These are phyloP conservation scores for Trichomonas tenax DNA, from an alignment of 208 protist genomes.

Conservation along the genomic window DNA sequence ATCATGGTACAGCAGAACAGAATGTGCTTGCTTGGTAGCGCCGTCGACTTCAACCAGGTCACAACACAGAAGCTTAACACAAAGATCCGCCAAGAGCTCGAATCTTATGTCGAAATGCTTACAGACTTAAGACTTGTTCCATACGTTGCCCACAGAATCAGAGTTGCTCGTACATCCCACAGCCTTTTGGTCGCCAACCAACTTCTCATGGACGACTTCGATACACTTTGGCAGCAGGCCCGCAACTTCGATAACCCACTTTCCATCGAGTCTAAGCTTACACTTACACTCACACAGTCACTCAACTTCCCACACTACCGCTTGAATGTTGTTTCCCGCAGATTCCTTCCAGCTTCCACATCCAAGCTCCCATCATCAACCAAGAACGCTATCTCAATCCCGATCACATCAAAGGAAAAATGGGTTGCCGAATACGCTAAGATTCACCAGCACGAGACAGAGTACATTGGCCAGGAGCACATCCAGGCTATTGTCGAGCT, in stretches of 20 bases:
- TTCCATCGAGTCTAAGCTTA: background rate
- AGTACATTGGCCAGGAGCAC: background rate
- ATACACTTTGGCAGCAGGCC: background rate
- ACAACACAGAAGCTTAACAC: background rate
- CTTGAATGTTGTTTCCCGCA: background rate
- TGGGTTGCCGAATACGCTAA: background rate
- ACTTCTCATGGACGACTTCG: background rate
- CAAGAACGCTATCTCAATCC: background rate
- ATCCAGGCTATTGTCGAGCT: background rate
- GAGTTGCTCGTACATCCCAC: background rate
- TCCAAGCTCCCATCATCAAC: background rate
- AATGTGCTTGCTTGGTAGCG: background rate
- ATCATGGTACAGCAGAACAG: background rate
- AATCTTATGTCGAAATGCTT: background rate
- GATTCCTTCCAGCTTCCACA: background rate
- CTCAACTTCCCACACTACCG: background rate
- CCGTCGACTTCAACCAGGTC: background rate
- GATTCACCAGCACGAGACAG: background rate
- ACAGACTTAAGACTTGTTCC: background rate
- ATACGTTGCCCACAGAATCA: background rate
- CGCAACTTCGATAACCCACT: background rate
- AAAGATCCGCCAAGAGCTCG: background rate
- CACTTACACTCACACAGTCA: too few relatives aligned
- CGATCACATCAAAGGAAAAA: background rate
- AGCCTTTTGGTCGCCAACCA: background rate